These are phyloP conservation scores for Scutellaria baicalensis DNA, from an alignment of 257 asterid genomes.

Conservation along the genomic window DNA sequence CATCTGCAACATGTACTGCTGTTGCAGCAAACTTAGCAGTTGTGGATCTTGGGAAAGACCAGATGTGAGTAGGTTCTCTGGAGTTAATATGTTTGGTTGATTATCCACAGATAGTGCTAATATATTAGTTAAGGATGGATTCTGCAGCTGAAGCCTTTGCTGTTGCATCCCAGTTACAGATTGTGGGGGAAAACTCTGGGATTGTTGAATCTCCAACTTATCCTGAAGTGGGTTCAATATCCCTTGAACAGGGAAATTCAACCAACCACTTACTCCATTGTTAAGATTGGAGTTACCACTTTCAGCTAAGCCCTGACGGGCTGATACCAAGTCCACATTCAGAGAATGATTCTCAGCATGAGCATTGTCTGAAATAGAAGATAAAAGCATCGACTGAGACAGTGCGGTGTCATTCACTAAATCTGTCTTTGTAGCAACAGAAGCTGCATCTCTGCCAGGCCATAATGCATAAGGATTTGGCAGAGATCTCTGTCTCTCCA, in stretches of 20 bases:
- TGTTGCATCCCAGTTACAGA: slow-evolving; percentile 59
- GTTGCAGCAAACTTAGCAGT: slow-evolving; percentile 67
- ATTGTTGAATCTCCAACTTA: slow-evolving; percentile 55
- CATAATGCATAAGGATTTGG: slow-evolving; percentile 52
- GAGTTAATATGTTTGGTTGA: slow-evolving; percentile 38
- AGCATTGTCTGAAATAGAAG: slow-evolving; percentile 47
- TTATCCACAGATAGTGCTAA: slow-evolving; percentile 50
- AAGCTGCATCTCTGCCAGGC: slow-evolving; percentile 56
- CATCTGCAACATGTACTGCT: slow-evolving; percentile 66
- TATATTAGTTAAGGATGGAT: slow-evolving; percentile 34
- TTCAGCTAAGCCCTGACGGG: slow-evolving; percentile 54
- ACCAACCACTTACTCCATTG: slow-evolving; percentile 57
- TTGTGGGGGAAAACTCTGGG: slow-evolving; percentile 57
- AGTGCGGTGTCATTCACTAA: slow-evolving; percentile 39
- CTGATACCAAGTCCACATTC: slow-evolving; percentile 57
- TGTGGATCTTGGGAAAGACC: slow-evolving; percentile 80
- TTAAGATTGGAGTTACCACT: slow-evolving; percentile 38
- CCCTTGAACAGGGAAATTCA: slow-evolving; percentile 66
- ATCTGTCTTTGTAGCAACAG: slow-evolving; percentile 41
- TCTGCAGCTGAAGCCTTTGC: slow-evolving; percentile 63
- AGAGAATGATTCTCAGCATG: slow-evolving; percentile 43
- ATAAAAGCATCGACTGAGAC: slow-evolving; percentile 40
- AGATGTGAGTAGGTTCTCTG: slow-evolving; percentile 53
- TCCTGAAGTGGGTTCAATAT: slow-evolving; percentile 53
- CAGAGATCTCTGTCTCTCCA: slow-evolving; percentile 76